Conservation (phyloP, 805 yeast genomes). For the Metschnikowia chrysomelidarum region DNA sequence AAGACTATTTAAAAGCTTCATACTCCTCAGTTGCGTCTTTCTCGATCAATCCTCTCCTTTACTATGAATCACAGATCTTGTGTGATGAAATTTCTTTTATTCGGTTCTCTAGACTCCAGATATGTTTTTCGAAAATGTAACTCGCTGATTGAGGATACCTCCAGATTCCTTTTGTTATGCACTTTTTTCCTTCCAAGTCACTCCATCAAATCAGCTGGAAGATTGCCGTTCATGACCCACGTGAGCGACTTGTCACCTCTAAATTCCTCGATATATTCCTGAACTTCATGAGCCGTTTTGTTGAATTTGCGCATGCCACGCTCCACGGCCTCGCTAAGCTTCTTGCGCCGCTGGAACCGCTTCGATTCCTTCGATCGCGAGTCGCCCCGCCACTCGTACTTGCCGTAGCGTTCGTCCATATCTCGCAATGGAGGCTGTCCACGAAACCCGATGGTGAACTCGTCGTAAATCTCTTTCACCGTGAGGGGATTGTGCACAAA, state of each 20-base stretch:
- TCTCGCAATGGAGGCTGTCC: conserved; percentile 44
- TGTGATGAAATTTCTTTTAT: too few relatives aligned
- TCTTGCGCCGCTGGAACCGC: conserved; percentile 43
- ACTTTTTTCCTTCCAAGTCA: too few relatives aligned
- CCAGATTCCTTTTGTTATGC: too few relatives aligned
- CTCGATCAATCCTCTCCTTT: too few relatives aligned
- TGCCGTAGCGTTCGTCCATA: conserved; percentile 43
- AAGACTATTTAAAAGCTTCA: too few relatives aligned
- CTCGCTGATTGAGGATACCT: too few relatives aligned
- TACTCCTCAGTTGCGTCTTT: too few relatives aligned
- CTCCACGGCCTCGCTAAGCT: conserved; percentile 43
- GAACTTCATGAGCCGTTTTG: conserved; percentile 41
- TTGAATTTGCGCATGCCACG: conserved; percentile 40
- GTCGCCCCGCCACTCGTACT: conserved; percentile 46
- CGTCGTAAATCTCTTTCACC: conserved; percentile 44
- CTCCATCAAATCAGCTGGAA: conserved; percentile 33
- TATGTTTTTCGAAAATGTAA: too few relatives aligned
- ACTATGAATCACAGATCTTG: too few relatives aligned
- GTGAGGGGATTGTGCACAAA: conserved; percentile 46
- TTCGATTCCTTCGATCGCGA: conserved; percentile 44
- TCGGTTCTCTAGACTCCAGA: too few relatives aligned
- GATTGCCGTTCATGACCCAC: conserved; percentile 48
- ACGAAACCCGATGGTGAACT: conserved; percentile 42
- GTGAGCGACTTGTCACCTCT: conserved; percentile 43
- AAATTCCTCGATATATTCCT: conserved; percentile 39